A percentile compares a stretch with the other conserved stretches of the same genome.
phyloP scores from a whole-genome alignment of 2,329 filamentous ascomycete genomes.

The Didymella glomerata region DNA sequence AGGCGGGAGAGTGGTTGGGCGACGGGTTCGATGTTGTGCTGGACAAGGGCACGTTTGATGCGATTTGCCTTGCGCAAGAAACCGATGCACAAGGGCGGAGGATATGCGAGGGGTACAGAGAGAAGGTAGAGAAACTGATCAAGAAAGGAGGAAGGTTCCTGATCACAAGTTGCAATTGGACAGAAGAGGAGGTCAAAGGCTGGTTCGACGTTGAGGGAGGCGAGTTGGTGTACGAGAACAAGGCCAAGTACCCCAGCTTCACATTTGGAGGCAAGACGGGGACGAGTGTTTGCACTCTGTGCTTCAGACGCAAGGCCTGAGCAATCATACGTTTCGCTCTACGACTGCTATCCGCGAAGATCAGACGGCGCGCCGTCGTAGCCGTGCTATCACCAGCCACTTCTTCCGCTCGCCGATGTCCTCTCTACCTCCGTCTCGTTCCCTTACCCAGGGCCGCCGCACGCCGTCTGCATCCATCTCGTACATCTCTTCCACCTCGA shows the following conservation, averaged over 20 bases:
- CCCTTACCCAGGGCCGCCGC: slow-evolving; percentile 66
- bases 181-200: slow-evolving; percentile 78
- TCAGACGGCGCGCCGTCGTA: slow-evolving; percentile 31
- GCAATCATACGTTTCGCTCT: background rate
- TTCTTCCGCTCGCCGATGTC: slow-evolving; percentile 70
- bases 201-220: slow-evolving; percentile 78
- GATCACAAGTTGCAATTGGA: slow-evolving; percentile 98
- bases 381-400: slow-evolving; percentile 70
- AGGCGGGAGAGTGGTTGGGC: slow-evolving; percentile 63
- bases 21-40: slow-evolving; percentile 85
- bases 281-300: slow-evolving; percentile 86
- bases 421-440: slow-evolving; percentile 67
- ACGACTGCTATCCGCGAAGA: background rate
- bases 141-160: slow-evolving; percentile 76
- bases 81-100: slow-evolving; percentile 62
- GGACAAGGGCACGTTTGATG: slow-evolving; percentile 99
- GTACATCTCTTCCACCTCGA: slow-evolving; percentile 71
- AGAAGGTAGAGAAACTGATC: slow-evolving; percentile 73
- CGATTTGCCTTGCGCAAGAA: slow-evolving; percentile 78
- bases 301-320: slow-evolving; percentile 68
- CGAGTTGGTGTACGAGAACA: slow-evolving; percentile 68
- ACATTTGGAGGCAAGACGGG: slow-evolving; percentile 89
- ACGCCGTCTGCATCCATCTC: slow-evolving; percentile 73
- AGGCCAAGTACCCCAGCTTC: slow-evolving; percentile 84
- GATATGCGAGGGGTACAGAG: slow-evolving; percentile 77